phyloP scores from a whole-genome alignment of 768 basidiomycete genomes.

The Rossbeevera mucosa region DNA sequence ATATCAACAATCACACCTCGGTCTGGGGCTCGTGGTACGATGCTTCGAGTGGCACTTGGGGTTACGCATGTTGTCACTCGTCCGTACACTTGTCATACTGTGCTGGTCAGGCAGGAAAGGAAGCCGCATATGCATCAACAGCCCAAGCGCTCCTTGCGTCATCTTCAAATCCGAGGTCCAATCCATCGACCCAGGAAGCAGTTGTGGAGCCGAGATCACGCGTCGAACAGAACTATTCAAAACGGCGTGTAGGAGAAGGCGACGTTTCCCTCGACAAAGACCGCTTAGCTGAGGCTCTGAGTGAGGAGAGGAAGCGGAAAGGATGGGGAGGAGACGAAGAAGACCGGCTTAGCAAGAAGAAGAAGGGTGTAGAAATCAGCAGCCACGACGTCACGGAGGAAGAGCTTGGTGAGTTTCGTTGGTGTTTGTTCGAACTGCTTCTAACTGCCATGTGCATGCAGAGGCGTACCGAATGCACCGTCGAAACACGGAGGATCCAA shows the following conservation, averaged over 20 bases:
- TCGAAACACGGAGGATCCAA: constrained; percentile 77
- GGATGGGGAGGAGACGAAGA: constrained; percentile 47
- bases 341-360: constrained; percentile 59
- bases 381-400: constrained; percentile 87
- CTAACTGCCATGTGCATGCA: constrained; percentile 31
- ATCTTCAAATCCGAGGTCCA: constrained; percentile 26
- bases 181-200: constrained; percentile 29
- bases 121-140: constrained; percentile 70
- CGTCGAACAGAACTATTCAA: constrained; percentile 70
- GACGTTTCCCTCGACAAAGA: constrained; percentile 72
- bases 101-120: constrained; percentile 79
- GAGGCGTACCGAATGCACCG: constrained; percentile 88
- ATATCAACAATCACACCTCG: constrained; percentile 86
- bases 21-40: constrained; percentile 99
- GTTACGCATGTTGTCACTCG: constrained; percentile 94
- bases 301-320: constrained; percentile 80
- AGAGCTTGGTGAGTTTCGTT: constrained; percentile 57
- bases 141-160: constrained; percentile 61
- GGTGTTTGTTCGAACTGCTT: neutral
- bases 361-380: constrained; percentile 44
- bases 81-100: constrained; percentile 84
- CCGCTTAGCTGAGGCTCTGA: constrained; percentile 62
- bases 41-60: constrained; percentile 67
- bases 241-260: constrained; percentile 78
- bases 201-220: constrained; percentile 32